Evolutionary conservation across 1,139 yeast species (phyloP), one percentile per base, ranked within the genome.

Genomic region (Kurtzmaniella quercitrusa): DNA sequence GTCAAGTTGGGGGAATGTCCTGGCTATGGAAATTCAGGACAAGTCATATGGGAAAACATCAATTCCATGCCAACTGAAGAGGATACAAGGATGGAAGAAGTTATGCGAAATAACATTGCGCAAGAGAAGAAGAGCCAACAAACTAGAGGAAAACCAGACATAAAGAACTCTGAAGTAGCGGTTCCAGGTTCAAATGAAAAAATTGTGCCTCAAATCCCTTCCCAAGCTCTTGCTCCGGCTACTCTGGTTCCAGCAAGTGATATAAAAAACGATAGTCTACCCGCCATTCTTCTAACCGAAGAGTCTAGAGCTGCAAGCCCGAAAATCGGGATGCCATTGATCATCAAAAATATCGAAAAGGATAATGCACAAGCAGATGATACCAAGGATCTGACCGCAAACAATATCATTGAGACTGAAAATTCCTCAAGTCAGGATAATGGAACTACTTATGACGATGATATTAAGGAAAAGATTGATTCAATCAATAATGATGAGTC

Each of bases 21-120:
- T 12, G 89, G 89, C 0, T 78, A 83, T 47, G 86, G 84, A 0
- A 73, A 80, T 47, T 74, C 84, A 1, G 88, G 87, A 0, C 83
- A 80, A 47, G 78, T 79, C 0, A 68, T 84, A 14, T 77, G 84
- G 80, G 87, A 80, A 51, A 76, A 76, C 50, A 82, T 82, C 4
- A 79, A 81, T 52, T 68, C 78, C 2, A 61, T 80, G 52, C 70
- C 76, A 1, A 76, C 81, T 0, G 68, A 70, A 12, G 82, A 76
- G 47, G 82, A 76, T 47, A 53, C 63, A 2, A 60, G 60, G 42
- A 74, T 76, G 80, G 78, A 72, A 35, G 65, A 65, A 42, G 56
- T 66, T 1, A 74, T 74, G 79, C 63, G 68, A 45, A 57, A 59
- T 33, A 72, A 68, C 47, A 66, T 71, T 11, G 63, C 61, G 36